phyloP scores from a whole-genome alignment of 495 filamentous ascomycete genomes.

The Melanomma pulvis-pyrius region DNA sequence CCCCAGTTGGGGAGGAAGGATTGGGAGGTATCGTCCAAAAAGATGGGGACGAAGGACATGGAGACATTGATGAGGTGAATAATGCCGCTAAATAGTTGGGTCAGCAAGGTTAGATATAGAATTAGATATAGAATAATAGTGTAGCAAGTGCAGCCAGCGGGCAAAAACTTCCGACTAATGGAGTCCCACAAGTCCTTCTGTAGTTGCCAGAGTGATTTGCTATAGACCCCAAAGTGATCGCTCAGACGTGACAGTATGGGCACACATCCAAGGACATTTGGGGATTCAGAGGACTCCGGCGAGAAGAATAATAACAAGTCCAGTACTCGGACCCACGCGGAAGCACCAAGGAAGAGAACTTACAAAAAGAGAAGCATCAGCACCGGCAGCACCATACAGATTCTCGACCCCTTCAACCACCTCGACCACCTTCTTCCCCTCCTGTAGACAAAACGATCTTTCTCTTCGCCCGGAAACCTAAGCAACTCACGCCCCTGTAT shows the following conservation, averaged over 20 bases:
- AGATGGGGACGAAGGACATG: slow-evolving; percentile 53
- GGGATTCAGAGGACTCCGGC: no score
- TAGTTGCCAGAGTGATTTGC: no score
- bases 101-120: neutral
- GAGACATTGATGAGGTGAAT: slow-evolving; percentile 53
- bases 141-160: no score
- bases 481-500: neutral
- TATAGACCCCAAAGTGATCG: no score
- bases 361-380: slow-evolving; percentile 33
- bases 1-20: slow-evolving; percentile 58
- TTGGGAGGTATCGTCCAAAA: slow-evolving; percentile 63
- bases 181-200: no score
- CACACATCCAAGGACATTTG: no score
- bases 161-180: no score
- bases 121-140: no score
- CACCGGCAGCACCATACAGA: slow-evolving; percentile 17
- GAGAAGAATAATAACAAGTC: no score
- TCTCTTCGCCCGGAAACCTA: slow-evolving; percentile 6
- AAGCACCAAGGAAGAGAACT: slow-evolving; percentile 7
- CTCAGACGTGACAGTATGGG: no score
- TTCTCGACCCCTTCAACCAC: slow-evolving; percentile 13
- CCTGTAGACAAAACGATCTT: neutral
- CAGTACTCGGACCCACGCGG: slow-evolving; percentile 8
- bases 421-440: slow-evolving; percentile 26
- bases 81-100: slow-evolving; percentile 38